Conservation (phyloP, 352 stramenopile species). For the Globisporangium paddicum region DNA sequence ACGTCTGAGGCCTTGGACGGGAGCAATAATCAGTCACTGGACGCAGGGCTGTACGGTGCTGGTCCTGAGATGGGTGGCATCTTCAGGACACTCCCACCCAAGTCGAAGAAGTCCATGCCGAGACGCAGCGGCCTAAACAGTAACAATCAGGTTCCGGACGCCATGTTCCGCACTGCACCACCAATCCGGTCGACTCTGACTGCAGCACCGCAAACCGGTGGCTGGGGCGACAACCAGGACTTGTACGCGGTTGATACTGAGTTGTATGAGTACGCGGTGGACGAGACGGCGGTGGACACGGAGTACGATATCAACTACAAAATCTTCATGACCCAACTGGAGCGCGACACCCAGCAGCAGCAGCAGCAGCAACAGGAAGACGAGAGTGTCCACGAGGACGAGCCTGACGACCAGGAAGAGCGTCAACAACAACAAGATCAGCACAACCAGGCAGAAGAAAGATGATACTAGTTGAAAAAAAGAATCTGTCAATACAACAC, state of each 20-base stretch:
- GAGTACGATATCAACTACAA: conserved; percentile 71
- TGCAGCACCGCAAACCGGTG: background rate
- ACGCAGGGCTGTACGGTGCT: background rate
- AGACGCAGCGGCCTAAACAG: background rate
- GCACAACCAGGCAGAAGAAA: background rate
- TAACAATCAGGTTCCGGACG: conserved; percentile 4
- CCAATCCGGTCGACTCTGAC: background rate
- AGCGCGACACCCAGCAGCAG: conserved; percentile 19
- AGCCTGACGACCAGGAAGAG: conserved; percentile 10
- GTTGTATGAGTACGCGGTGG: conserved; percentile 15
- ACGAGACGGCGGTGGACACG: conserved; percentile 34
- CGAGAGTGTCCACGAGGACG: conserved; percentile 9
- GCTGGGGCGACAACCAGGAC: background rate
- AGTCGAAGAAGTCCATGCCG: conserved; percentile 4
- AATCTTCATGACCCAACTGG: conserved; percentile 58
- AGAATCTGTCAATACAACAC: background rate
- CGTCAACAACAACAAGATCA: conserved; percentile 9
- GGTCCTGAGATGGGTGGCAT: background rate
- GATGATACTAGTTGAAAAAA: background rate
- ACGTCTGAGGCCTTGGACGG: background rate
- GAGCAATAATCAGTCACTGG: background rate
- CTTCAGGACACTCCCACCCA: conserved; percentile 16
- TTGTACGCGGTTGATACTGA: background rate
- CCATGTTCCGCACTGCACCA: conserved; percentile 13
- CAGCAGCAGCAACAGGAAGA: conserved; percentile 12